Conservation (phyloP, 257 asterid genomes). For the Solanum habrochaites region DNA sequence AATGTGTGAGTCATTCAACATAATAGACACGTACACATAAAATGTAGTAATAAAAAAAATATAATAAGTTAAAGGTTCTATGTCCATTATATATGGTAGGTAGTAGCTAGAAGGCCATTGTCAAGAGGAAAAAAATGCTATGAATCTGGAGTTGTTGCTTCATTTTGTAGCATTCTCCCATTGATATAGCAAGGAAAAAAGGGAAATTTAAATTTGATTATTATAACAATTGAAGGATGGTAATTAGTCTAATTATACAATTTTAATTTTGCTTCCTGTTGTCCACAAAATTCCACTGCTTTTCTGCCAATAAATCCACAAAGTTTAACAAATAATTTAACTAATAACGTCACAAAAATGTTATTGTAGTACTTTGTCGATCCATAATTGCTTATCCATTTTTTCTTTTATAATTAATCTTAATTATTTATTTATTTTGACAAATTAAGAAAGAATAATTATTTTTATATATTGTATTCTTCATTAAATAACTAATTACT, state of each 20-base stretch:
- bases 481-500: no score
- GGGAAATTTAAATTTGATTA: background rate
- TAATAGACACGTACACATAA: background rate
- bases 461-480: no score
- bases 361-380: background rate
- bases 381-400: no score
- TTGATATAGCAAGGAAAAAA: background rate
- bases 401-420: fast-evolving
- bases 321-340: background rate
- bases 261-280: background rate
- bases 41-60: background rate
- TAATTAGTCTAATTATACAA: background rate
- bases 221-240: background rate
- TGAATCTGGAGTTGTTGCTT: background rate
- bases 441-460: no score
- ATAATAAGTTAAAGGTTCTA: background rate
- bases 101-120: background rate
- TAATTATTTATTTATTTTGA: no score
- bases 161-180: background rate
- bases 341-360: background rate
- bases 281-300: background rate
- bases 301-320: background rate
- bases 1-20: background rate
- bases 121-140: background rate
- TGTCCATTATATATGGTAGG: background rate